Evolutionary conservation across 2,329 filamentous ascomycete genomes (phyloP).

Genomic region (Furcasterigmium furcatum): DNA sequence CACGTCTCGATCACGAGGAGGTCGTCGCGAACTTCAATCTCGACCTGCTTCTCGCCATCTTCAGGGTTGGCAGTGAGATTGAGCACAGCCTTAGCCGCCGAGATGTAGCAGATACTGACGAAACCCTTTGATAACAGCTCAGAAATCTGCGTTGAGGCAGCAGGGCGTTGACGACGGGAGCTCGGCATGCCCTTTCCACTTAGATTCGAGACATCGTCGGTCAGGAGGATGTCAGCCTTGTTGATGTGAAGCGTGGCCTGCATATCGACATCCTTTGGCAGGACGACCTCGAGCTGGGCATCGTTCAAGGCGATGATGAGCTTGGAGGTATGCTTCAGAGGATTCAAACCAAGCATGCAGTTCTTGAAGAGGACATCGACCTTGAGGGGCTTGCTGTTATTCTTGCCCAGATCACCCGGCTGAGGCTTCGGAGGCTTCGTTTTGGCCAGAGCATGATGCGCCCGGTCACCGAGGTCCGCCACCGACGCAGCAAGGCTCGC

Average conservation of each 20-base stretch:
- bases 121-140: conserved; percentile 67
- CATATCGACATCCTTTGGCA: conserved; percentile 64
- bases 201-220: conserved; percentile 63
- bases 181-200: conserved; percentile 8
- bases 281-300: conserved; percentile 63
- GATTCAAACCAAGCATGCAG: conserved; percentile 82
- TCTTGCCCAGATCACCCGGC: conserved; percentile 7
- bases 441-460: conserved; percentile 42
- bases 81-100: conserved; percentile 69
- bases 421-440: conserved; percentile 2
- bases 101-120: conserved; percentile 84
- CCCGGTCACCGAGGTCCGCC: conserved; percentile 67
- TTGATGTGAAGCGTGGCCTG: conserved; percentile 65
- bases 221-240: conserved; percentile 79
- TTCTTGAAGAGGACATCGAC: conserved; percentile 77
- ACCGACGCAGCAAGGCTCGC: conserved; percentile 75
- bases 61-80: conserved; percentile 53
- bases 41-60: conserved; percentile 63
- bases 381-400: conserved; percentile 52
- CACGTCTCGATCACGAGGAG: conserved; percentile 91
- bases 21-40: conserved; percentile 81
- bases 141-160: conserved; percentile 6
- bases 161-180: conserved; percentile 21
- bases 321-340: conserved; percentile 71
- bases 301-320: conserved; percentile 76